Conservation (phyloP, 495 filamentous ascomycete species). For the Pseudotulostoma volvatum region DNA sequence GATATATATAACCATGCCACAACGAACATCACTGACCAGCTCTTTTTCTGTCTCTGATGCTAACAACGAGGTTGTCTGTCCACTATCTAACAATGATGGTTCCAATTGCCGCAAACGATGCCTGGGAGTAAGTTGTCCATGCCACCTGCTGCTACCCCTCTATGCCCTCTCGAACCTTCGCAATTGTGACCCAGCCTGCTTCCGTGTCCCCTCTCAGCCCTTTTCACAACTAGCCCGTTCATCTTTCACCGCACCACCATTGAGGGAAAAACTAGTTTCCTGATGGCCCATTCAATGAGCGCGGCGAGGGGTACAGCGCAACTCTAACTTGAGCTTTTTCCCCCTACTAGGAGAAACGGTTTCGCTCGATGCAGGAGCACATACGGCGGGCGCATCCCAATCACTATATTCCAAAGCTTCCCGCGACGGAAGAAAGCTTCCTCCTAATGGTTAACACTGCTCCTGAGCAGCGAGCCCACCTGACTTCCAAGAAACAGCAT, state of each 20-base stretch:
- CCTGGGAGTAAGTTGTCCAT: slow-evolving; percentile 63
- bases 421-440: slow-evolving; percentile 97
- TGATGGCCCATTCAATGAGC: too few species aligned
- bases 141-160: slow-evolving; percentile 1
- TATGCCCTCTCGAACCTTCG: too few species aligned
- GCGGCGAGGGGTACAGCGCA: too few species aligned
- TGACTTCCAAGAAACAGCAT: slow-evolving; percentile 37
- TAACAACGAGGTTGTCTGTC: slow-evolving; percentile 93
- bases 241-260: too few species aligned
- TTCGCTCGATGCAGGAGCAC: slow-evolving; percentile 98
- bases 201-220: too few species aligned
- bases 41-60: slow-evolving; percentile 86
- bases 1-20: slow-evolving; percentile 57
- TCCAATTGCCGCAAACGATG: slow-evolving; percentile 97
- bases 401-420: slow-evolving; percentile 96
- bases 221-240: too few species aligned
- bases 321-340: too few species aligned
- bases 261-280: too few species aligned
- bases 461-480: slow-evolving; percentile 50
- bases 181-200: too few species aligned
- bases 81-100: slow-evolving; percentile 87
- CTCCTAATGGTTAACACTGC: slow-evolving; percentile 84
- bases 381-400: slow-evolving; percentile 95
- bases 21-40: slow-evolving; percentile 68
- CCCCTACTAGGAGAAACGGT: slow-evolving; percentile 98